These are phyloP conservation scores for Cercospora sojina DNA, from an alignment of 2,329 filamentous ascomycete species.

Conservation along the genomic window DNA sequence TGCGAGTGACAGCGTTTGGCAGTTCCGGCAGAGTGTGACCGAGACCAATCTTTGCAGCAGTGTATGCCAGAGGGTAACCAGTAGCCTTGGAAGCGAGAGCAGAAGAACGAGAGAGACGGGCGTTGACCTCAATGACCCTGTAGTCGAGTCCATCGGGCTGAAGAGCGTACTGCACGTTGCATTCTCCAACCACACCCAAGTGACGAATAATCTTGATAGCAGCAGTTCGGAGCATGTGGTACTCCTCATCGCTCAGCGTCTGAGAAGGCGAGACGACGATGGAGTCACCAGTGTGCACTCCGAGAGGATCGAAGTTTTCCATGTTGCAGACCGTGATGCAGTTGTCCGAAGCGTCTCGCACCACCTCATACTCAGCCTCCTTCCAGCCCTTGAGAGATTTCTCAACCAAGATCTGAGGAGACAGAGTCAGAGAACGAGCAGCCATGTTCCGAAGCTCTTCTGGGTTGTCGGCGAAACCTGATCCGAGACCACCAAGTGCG, in stretches of 20 bases:
- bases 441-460: constrained; percentile 94
- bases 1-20: constrained; percentile 97
- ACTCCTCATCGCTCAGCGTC: constrained; percentile 96
- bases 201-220: constrained; percentile 98
- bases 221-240: constrained; percentile 97
- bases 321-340: constrained; percentile 99
- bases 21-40: constrained; percentile 93
- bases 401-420: constrained; percentile 95
- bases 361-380: constrained; percentile 97
- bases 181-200: constrained; percentile 95
- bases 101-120: constrained; percentile 94
- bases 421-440: constrained; percentile 85
- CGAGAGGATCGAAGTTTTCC: constrained; percentile 97
- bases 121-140: constrained; percentile 98
- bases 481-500: constrained; percentile 91
- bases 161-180: constrained; percentile 96
- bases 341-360: constrained; percentile 95
- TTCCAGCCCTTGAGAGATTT: constrained; percentile 99
- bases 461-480: constrained; percentile 89
- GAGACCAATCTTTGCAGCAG: constrained; percentile 95
- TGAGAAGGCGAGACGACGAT: constrained; percentile 97
- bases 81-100: constrained; percentile 97
- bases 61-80: constrained; percentile 95
- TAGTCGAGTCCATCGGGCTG: constrained; percentile 97
- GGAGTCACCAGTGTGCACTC: constrained; percentile 97